Base-by-base conservation (phyloP, 495 filamentous ascomycete genomes). In the Baudoinia panamericana region DNA sequence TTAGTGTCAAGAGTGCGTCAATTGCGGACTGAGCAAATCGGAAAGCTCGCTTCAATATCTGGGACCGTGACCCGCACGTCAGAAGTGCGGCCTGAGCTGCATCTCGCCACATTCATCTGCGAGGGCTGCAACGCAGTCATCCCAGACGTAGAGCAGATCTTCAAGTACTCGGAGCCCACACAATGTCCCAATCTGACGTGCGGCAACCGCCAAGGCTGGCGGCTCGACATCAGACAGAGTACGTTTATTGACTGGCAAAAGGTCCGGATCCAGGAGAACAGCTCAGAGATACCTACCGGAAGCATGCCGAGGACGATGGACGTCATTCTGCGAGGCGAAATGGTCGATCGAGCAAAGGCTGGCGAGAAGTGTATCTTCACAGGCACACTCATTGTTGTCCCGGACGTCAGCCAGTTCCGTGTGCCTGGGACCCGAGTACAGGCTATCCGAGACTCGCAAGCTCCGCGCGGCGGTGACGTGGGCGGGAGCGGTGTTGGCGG, bases 161-260 rank as follows among this genome's bases (percentile, higher is more conserved):
- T 99, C 64, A 75, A 84, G 44, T 99, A 93, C 61, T 95, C 86
- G 2, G 90, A 99, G 54, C 90, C 90, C 10, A 82, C 84, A 3
- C 84, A 95, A 63, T 99, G 90, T 52, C 90, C 90, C 0, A 96
- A 95, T 51, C 48, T 68, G n/a, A 77, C 71, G n/a, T 99, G 90
- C 55, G 74, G 74, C 41, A 99, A 99, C 64, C 78, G 88, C 19
- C 62, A 70, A 33, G 85, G 81, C 15, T 99, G 90, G 90, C 75
- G 84, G 18, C 66, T 99, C 4, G 88, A 99, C 51, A 96, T 99
- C 56, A 73, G 84, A 30, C 90, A 94, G 59, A 94, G 86, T 56
- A 93, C 87, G 2, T 99, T 99, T 54, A 81, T 96, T 16, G 90
- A 99, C 61, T 99, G 90, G 90, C 90, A 99, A 50, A 96, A 96